These are phyloP conservation scores for Cystobasidiaceae sp. DNA, from an alignment of 1,284 basidiomycete genomes.

Conservation along the genomic window DNA sequence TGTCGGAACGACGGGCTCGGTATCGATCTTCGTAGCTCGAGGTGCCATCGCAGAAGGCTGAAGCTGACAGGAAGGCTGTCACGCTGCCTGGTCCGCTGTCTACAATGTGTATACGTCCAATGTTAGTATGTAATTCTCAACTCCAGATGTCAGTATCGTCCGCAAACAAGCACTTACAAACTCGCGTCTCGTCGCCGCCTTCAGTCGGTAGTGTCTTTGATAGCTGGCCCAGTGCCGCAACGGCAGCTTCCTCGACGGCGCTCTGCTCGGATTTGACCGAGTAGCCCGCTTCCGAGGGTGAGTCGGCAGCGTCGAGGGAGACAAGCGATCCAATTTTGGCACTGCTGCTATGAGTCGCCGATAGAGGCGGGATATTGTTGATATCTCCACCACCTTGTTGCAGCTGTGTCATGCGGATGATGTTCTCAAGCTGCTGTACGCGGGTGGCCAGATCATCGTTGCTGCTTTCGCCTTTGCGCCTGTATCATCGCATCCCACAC, in stretches of 20 bases:
- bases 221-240: conserved; percentile 18
- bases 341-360: too few relatives aligned
- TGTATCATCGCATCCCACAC: neutral
- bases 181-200: conserved; percentile 20
- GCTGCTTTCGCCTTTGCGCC: conserved; percentile 4
- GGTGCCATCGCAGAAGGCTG: too few relatives aligned
- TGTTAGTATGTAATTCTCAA: too few relatives aligned
- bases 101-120: too few relatives aligned
- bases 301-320: too few relatives aligned
- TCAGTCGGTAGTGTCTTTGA: conserved; percentile 14
- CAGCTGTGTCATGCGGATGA: conserved; percentile 16
- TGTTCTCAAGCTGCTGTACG: conserved; percentile 24
- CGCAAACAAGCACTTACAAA: neutral
- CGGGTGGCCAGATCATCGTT: conserved; percentile 11
- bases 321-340: too few relatives aligned
- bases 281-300: neutral
- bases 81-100: conserved; percentile 27
- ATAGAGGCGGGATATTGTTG: neutral
- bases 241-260: conserved; percentile 23
- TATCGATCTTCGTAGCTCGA: too few relatives aligned
- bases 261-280: conserved; percentile 12
- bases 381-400: neutral
- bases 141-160: too few relatives aligned
- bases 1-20: conserved; percentile 6
- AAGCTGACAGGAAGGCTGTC: conserved; percentile 13